These are phyloP conservation scores for Phalaenopsis hybrid DNA, from an alignment of 116 monocot species.

Conservation along the genomic window DNA sequence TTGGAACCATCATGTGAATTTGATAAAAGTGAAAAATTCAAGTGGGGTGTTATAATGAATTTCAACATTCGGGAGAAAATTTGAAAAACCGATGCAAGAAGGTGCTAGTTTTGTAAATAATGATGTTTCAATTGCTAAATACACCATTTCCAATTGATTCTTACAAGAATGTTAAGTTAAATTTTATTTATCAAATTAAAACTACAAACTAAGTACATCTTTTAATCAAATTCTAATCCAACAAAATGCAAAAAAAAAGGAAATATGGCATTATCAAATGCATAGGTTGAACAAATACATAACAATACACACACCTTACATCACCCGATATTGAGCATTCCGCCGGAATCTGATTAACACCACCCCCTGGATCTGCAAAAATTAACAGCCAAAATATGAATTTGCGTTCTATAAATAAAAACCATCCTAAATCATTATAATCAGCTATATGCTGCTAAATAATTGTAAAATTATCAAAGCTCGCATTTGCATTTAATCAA, in stretches of 20 bases:
- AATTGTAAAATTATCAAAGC: background rate
- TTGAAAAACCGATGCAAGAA: too few relatives aligned
- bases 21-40: too few relatives aligned
- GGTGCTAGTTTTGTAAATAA: too few relatives aligned
- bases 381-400: background rate
- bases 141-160: background rate
- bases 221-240: background rate
- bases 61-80: too few relatives aligned
- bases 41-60: too few relatives aligned
- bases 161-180: background rate
- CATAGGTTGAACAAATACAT: background rate
- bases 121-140: too few relatives aligned
- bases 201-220: background rate
- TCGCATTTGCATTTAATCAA: background rate
- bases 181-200: background rate
- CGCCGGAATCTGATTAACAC: conserved; percentile 86
- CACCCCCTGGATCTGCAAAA: conserved; percentile 83
- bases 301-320: conserved; percentile 52
- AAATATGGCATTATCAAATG: background rate
- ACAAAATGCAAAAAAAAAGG: background rate
- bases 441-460: background rate
- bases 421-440: background rate
- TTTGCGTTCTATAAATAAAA: background rate
- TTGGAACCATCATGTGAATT: too few relatives aligned
- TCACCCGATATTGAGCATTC: conserved; percentile 94